These are phyloP conservation scores for Exserohilum turcica DNA, from an alignment of 2,329 filamentous ascomycete genomes.

Conservation along the genomic window DNA sequence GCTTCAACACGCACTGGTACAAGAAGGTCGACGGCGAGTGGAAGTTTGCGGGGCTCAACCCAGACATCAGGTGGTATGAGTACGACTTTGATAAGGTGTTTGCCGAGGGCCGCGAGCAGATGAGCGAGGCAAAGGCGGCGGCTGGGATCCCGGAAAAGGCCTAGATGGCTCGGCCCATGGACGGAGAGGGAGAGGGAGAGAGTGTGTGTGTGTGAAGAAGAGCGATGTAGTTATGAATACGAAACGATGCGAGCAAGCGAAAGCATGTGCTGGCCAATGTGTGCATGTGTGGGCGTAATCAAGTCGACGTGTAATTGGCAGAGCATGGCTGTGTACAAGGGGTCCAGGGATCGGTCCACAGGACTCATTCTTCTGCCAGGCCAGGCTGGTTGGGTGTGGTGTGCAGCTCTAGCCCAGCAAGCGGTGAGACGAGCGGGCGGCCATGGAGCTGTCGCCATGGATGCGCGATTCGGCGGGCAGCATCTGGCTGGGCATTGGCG, in stretches of 20 bases:
- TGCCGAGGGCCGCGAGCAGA: slow-evolving; percentile 53
- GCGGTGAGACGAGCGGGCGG: slow-evolving; percentile 9
- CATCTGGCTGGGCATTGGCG: too few relatives aligned
- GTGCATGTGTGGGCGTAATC: too few relatives aligned
- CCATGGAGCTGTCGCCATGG: slow-evolving; percentile 1
- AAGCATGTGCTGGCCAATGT: too few relatives aligned
- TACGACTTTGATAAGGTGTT: slow-evolving; percentile 63
- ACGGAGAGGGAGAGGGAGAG: neutral
- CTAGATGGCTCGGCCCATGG: slow-evolving; percentile 4
- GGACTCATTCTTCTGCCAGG: neutral
- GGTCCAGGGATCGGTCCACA: neutral
- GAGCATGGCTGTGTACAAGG: neutral
- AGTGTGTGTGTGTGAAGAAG: neutral
- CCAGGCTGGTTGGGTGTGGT: slow-evolving; percentile 1
- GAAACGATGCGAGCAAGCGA: neutral
- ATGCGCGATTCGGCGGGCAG: slow-evolving; percentile 9
- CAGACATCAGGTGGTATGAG: slow-evolving; percentile 61
- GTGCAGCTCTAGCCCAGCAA: slow-evolving; percentile 6
- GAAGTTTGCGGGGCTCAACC: slow-evolving; percentile 62
- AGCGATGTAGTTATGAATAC: neutral
- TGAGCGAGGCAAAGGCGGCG: slow-evolving; percentile 52
- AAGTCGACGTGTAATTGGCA: too few relatives aligned
- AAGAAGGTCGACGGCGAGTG: slow-evolving; percentile 62
- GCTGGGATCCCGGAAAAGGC: slow-evolving; percentile 41
- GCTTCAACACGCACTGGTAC: slow-evolving; percentile 60